Conservation (phyloP, 345 rosid species). For the Adansonia digitata region DNA sequence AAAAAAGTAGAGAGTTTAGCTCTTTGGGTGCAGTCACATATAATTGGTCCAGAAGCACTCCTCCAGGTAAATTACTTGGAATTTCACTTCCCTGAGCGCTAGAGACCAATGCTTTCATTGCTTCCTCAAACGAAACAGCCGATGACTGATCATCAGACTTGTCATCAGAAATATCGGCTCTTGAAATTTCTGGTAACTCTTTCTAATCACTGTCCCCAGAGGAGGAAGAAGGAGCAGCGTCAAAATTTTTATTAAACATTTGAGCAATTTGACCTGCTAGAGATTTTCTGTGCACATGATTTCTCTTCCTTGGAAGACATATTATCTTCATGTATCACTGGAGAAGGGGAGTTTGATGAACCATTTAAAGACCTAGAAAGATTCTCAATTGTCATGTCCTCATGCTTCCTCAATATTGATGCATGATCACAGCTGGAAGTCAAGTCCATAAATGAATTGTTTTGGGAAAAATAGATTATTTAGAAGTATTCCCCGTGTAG, state of each 20-base stretch:
- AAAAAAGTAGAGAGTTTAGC: slow-evolving; percentile 58
- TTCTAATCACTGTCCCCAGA: slow-evolving; percentile 38
- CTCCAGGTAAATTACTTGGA: slow-evolving; percentile 79
- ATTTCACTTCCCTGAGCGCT: slow-evolving; percentile 58
- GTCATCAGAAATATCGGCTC: slow-evolving; percentile 33
- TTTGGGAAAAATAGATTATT: slow-evolving; percentile 59
- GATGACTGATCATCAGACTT: slow-evolving; percentile 48
- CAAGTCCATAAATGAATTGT: slow-evolving; percentile 39
- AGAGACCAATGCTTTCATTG: slow-evolving; percentile 54
- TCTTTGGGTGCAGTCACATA: slow-evolving; percentile 57
- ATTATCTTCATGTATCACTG: slow-evolving; percentile 50
- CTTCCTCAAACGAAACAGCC: slow-evolving; percentile 54
- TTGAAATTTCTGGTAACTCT: slow-evolving; percentile 45
- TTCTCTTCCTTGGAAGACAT: slow-evolving; percentile 48
- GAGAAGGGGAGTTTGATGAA: slow-evolving; percentile 38
- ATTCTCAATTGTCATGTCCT: slow-evolving; percentile 33
- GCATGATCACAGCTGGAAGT: slow-evolving; percentile 25
- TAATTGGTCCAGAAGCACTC: slow-evolving; percentile 68
- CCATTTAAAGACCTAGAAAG: slow-evolving; percentile 31
- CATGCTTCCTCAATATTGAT: slow-evolving; percentile 29
- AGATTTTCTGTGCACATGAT: slow-evolving; percentile 37
- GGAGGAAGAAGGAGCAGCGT: slow-evolving; percentile 23
- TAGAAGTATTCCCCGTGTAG: slow-evolving; percentile 78
- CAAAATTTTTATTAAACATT: slow-evolving; percentile 64
- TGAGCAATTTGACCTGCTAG: slow-evolving; percentile 73